These are phyloP conservation scores for Diospyros kaki DNA, from an alignment of 148 eudicot genomes.

Conservation along the genomic window DNA sequence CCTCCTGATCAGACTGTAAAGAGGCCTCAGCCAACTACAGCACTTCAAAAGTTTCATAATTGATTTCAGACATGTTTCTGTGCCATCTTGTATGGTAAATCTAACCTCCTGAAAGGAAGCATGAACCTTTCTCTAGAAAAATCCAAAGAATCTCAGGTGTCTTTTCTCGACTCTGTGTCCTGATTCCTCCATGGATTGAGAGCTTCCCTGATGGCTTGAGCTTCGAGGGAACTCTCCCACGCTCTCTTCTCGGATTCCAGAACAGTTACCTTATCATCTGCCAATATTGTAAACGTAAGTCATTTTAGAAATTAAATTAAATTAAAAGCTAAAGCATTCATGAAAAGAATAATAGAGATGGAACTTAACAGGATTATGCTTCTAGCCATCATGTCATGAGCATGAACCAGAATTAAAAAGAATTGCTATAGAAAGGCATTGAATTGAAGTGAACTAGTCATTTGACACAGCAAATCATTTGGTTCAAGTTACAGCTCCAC, in stretches of 20 bases:
- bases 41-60: no score
- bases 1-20: no score
- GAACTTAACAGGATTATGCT: neutral
- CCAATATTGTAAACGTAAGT: neutral
- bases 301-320: neutral
- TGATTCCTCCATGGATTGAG: conserved; percentile 80
- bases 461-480: no score
- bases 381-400: no score
- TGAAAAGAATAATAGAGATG: neutral
- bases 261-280: conserved; percentile 91
- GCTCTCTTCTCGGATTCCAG: conserved; percentile 84
- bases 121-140: neutral
- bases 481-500: no score
- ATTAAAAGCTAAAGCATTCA: neutral
- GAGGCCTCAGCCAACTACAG: no score
- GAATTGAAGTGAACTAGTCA: no score
- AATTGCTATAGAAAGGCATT: no score
- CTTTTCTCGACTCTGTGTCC: conserved; percentile 37
- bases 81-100: no score
- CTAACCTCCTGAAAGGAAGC: no score
- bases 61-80: no score
- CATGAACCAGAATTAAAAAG: no score
- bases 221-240: conserved; percentile 83
- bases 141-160: conserved; percentile 16
- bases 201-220: conserved; percentile 77